Percentiles rank a stretch among this genome's conserved stretches.
These are phyloP conservation scores for Dactylellina cionopaga DNA, from an alignment of 2,329 filamentous ascomycete species.

Conservation along the genomic window DNA sequence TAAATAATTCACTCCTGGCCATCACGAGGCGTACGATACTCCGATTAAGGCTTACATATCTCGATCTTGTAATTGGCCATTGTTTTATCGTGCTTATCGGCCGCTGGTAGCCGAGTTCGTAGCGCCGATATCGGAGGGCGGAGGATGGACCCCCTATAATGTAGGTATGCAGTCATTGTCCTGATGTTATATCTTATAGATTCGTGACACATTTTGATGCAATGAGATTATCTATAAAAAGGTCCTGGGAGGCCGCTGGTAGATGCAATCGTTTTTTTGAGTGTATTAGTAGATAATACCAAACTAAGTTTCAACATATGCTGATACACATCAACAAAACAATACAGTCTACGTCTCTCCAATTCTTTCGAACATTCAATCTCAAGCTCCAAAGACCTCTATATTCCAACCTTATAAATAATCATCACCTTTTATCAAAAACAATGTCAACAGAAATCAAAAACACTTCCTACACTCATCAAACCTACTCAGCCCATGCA, in stretches of 20 bases:
- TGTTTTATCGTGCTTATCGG: neutral
- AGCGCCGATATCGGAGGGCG: conserved; percentile 34
- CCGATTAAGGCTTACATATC: neutral
- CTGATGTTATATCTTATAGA: too few relatives aligned
- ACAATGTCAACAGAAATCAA: conserved; percentile 18
- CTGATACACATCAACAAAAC: too few relatives aligned
- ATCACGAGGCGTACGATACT: neutral
- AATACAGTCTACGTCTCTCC: too few relatives aligned
- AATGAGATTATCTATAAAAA: neutral
- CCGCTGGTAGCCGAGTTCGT: conserved; percentile 12
- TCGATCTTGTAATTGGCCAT: neutral
- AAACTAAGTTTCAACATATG: too few relatives aligned
- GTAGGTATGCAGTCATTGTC: too few relatives aligned
- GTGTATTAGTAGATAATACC: too few relatives aligned
- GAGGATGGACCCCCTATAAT: neutral
- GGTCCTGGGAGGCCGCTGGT: neutral
- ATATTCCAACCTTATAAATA: neutral
- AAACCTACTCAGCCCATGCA: conserved; percentile 59
- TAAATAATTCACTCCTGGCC: neutral
- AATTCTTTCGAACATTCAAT: too few relatives aligned
- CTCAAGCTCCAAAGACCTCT: too few relatives aligned
- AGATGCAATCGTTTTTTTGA: too few relatives aligned
- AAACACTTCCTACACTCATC: conserved; percentile 32
- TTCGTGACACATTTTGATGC: too few relatives aligned
- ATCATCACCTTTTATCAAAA: neutral